Conservation (phyloP, 2,329 filamentous ascomycete species). For the Penicillium concentricum region DNA sequence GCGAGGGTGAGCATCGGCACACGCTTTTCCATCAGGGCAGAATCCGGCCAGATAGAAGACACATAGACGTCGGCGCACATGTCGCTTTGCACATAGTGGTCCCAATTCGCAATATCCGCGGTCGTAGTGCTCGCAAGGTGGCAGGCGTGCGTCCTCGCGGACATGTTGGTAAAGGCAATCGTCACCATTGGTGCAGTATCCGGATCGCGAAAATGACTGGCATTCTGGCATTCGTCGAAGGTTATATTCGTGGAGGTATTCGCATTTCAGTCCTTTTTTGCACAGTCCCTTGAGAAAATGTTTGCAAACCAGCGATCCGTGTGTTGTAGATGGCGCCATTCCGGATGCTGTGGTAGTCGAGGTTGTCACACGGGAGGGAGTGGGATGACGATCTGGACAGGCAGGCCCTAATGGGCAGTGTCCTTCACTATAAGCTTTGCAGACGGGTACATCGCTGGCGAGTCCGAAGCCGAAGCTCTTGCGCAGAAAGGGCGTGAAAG, state of each 20-base stretch:
- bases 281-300: conserved; percentile 96
- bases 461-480: conserved; percentile 82
- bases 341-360: conserved; percentile 45
- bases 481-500: conserved; percentile 81
- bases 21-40: conserved; percentile 78
- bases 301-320: conserved; percentile 80
- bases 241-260: conserved; percentile 99
- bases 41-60: conserved; percentile 88
- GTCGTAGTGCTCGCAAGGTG: conserved; percentile 86
- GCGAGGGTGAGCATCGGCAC: conserved; percentile 76
- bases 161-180: conserved; percentile 94
- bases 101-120: conserved; percentile 92
- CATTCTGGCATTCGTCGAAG: conserved; percentile 97
- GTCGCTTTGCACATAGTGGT: conserved; percentile 81
- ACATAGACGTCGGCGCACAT: conserved; percentile 79
- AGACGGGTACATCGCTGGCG: conserved; percentile 73
- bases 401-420: conserved; percentile 81
- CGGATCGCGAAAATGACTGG: conserved; percentile 90
- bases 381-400: conserved; percentile 80
- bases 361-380: conserved; percentile 45
- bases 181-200: conserved; percentile 94
- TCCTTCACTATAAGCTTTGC: conserved; percentile 80
- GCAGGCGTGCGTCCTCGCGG: conserved; percentile 75
- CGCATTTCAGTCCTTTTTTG: conserved; percentile 95
- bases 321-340: conserved; percentile 41